Conservation (phyloP, 148 eudicot genomes). For the Silene conica region DNA sequence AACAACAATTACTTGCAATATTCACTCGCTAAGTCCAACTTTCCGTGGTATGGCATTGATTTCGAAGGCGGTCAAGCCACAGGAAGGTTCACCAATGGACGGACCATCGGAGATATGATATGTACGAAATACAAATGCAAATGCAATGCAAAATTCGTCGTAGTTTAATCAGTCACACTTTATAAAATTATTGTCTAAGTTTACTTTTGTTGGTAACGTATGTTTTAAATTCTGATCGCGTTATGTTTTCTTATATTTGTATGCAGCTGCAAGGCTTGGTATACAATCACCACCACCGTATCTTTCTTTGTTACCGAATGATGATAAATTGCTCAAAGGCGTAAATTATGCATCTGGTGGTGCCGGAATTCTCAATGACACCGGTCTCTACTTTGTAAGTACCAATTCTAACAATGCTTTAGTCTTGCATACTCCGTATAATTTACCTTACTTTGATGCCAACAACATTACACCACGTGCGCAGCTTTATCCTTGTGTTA, state of each 20-base stretch:
- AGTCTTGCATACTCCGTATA: no score
- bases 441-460: neutral
- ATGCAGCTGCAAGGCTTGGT: slow-evolving; percentile 69
- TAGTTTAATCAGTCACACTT: no score
- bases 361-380: slow-evolving; percentile 93
- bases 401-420: neutral
- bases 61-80: slow-evolving; percentile 63
- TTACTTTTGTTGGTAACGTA: no score
- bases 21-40: slow-evolving; percentile 80
- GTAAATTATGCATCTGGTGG: slow-evolving; percentile 96
- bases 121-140: slow-evolving; percentile 24
- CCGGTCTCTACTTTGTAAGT: slow-evolving; percentile 77
- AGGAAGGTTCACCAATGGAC: slow-evolving; percentile 88
- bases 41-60: slow-evolving; percentile 75
- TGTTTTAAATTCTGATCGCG: no score
- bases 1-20: slow-evolving; percentile 69
- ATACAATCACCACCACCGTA: slow-evolving; percentile 75
- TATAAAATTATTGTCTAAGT: no score
- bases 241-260: neutral
- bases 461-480: no score
- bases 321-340: slow-evolving; percentile 67
- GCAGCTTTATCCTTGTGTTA: no score
- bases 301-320: slow-evolving; percentile 57
- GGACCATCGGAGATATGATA: slow-evolving; percentile 86
- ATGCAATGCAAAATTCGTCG: no score